These are phyloP conservation scores for Achlya hypogyna DNA, from an alignment of 352 stramenopile genomes.

Conservation along the genomic window DNA sequence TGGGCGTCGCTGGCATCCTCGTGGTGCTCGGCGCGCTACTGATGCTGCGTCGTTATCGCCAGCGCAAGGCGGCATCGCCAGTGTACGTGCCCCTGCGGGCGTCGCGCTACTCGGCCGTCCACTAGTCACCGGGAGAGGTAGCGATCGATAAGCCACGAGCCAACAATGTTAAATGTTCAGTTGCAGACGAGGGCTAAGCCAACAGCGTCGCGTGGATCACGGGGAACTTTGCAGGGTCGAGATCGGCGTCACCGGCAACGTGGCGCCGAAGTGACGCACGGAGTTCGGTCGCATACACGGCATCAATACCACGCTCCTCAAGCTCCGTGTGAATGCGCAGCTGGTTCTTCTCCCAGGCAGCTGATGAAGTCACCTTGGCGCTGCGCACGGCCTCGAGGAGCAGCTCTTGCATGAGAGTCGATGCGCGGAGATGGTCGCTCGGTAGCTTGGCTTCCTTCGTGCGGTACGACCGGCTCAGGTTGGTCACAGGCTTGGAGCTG, in stretches of 20 bases:
- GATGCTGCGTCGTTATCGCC: neutral
- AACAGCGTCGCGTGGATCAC: neutral
- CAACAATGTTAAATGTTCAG: neutral
- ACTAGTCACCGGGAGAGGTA: neutral
- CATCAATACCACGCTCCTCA: neutral
- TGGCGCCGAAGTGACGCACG: neutral
- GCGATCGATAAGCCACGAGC: neutral
- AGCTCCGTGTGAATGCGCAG: neutral
- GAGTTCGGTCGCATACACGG: conserved; percentile 6
- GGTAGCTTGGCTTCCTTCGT: conserved; percentile 36
- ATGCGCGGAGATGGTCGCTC: conserved; percentile 51
- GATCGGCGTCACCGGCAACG: neutral
- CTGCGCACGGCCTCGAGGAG: conserved; percentile 56
- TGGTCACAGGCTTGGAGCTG: conserved; percentile 21
- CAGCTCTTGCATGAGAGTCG: conserved; percentile 51
- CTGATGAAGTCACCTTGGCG: conserved; percentile 9
- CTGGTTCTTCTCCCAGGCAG: neutral
- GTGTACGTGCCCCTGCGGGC: neutral
- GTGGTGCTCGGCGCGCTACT: neutral
- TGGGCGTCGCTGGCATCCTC: neutral
- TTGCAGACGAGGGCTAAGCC: neutral
- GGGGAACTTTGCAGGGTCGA: neutral
- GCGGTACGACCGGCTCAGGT: conserved; percentile 54
- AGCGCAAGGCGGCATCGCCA: neutral
- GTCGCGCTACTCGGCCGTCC: neutral